Conservation (phyloP, 2,329 filamentous ascomycete species). For the Didymella segeticola region DNA sequence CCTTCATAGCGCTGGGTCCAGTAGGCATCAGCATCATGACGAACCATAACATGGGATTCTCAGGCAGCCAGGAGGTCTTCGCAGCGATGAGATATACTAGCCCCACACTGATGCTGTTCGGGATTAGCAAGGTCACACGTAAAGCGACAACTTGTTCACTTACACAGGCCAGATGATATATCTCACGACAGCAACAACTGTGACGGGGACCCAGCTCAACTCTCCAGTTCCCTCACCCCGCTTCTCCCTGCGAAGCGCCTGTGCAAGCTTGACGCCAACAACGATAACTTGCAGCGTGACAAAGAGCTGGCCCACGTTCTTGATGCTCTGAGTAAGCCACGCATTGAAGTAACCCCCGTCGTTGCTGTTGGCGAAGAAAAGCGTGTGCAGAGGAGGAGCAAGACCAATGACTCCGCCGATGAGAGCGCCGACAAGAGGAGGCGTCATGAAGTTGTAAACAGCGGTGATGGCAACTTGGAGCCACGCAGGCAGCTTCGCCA, state of each 20-base stretch:
- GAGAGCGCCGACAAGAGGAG: constrained; percentile 66
- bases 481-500: constrained; percentile 43
- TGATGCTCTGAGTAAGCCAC: constrained; percentile 68
- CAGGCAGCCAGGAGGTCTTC: constrained; percentile 58
- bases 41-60: constrained; percentile 72
- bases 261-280: constrained; percentile 69
- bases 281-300: constrained; percentile 70
- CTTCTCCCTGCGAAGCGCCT: constrained; percentile 58
- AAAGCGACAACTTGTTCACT: neutral
- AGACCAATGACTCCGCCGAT: constrained; percentile 67
- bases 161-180: constrained; percentile 66
- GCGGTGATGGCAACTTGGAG: constrained; percentile 51
- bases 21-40: constrained; percentile 66
- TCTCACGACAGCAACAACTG: constrained; percentile 61
- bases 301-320: constrained; percentile 69
- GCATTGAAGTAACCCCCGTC: constrained; percentile 70
- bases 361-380: constrained; percentile 65
- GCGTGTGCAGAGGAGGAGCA: constrained; percentile 63
- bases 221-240: constrained; percentile 49
- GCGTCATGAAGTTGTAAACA: constrained; percentile 63
- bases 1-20: constrained; percentile 62
- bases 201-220: constrained; percentile 59
- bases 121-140: constrained; percentile 1
- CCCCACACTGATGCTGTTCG: constrained; percentile 55
- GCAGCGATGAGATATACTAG: constrained; percentile 63